Conservation (phyloP, 495 filamentous ascomycete genomes). For the Neurospora sp. region DNA sequence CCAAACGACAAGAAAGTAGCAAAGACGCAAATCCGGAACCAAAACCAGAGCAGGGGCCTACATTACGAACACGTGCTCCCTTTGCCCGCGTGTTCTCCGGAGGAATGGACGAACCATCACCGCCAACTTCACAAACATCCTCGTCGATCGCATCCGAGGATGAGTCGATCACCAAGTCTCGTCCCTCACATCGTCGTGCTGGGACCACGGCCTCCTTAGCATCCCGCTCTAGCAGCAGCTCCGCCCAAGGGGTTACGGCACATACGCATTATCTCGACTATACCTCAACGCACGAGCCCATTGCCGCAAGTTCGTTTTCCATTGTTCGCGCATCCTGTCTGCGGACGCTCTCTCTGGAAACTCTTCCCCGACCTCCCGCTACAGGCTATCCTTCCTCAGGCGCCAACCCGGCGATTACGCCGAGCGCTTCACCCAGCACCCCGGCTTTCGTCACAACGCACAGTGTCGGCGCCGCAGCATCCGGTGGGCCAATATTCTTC, state of each 20-base stretch:
- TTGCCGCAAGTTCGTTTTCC: constrained; percentile 67
- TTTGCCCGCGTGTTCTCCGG: constrained; percentile 35
- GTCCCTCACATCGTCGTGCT: constrained; percentile 19
- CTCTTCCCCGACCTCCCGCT: constrained; percentile 56
- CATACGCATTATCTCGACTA: constrained; percentile 83
- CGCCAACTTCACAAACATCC: constrained; percentile 33
- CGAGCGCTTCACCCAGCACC: constrained; percentile 23
- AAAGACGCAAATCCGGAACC: constrained; percentile 9
- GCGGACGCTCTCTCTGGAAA: constrained; percentile 77
- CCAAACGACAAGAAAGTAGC: constrained; percentile 36
- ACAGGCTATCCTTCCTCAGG: constrained; percentile 15
- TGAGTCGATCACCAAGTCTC: constrained; percentile 15
- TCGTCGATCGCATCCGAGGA: constrained; percentile 39
- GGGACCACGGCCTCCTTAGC: constrained; percentile 21
- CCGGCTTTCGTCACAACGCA: constrained; percentile 44
- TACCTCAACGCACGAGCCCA: constrained; percentile 72
- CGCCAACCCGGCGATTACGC: constrained; percentile 22
- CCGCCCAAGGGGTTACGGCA: constrained; percentile 40
- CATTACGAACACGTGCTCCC: constrained; percentile 38
- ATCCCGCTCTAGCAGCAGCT: constrained; percentile 37
- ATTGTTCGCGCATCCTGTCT: constrained; percentile 77
- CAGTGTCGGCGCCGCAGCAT: constrained; percentile 29
- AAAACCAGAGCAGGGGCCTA: constrained; percentile 26
- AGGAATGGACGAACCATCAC: constrained; percentile 26
- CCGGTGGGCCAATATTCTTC: constrained; percentile 72